These are phyloP conservation scores for Pterocarpus santalinus DNA, from an alignment of 306 rosid genomes.

Conservation along the genomic window DNA sequence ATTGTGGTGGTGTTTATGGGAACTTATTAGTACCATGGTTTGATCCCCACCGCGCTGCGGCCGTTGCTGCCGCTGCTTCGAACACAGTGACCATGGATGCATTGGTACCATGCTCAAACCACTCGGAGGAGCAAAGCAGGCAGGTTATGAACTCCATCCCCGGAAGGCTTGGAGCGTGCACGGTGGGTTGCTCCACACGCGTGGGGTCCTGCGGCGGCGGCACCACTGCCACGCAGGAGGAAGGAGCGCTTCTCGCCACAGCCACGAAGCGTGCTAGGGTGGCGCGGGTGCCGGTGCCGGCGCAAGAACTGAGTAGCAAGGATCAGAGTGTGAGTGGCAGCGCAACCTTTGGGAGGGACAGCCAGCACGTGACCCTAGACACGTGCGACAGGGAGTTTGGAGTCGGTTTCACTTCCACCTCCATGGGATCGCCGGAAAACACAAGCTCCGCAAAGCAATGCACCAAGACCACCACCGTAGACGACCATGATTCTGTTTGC, in stretches of 20 bases:
- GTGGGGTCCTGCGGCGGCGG: constrained; percentile 61
- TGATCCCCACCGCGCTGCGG: constrained; percentile 30
- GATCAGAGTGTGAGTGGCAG: constrained; percentile 67
- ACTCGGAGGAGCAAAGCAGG: constrained; percentile 35
- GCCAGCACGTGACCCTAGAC: constrained; percentile 59
- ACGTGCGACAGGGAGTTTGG: constrained; percentile 62
- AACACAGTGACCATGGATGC: constrained; percentile 70
- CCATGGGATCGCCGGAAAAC: constrained; percentile 70
- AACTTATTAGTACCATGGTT: constrained; percentile 62
- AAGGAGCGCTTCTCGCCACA: neutral
- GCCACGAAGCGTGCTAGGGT: constrained; percentile 29
- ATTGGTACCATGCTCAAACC: constrained; percentile 74
- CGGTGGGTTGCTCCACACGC: constrained; percentile 55
- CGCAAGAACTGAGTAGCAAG: constrained; percentile 59
- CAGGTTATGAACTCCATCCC: constrained; percentile 41
- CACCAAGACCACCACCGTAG: constrained; percentile 59
- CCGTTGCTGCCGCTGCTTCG: constrained; percentile 1
- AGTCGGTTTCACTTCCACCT: constrained; percentile 59
- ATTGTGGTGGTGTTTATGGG: neutral
- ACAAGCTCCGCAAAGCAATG: constrained; percentile 61
- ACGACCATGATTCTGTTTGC: constrained; percentile 85
- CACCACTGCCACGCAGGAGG: neutral
- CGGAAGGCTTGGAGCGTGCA: constrained; percentile 32
- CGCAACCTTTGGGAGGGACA: constrained; percentile 64
- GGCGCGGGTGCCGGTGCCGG: constrained; percentile 49